phyloP scores from a whole-genome alignment of 2,329 filamentous ascomycete species.

The Stachybotrys echinatus region DNA sequence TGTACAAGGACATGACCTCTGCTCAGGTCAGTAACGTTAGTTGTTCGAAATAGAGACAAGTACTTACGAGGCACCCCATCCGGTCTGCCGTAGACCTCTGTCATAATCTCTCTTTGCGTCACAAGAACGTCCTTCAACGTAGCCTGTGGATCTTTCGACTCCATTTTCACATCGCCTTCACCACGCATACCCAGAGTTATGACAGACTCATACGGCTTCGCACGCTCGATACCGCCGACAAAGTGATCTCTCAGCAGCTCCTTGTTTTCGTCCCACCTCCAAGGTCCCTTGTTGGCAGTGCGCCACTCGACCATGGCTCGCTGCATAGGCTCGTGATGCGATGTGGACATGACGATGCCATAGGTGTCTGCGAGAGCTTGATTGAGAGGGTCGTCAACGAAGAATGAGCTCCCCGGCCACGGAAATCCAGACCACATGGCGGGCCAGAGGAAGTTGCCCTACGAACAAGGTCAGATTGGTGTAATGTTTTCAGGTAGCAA shows the following conservation, averaged over 20 bases:
- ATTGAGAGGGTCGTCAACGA: constrained; percentile 62
- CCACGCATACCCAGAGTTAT: constrained; percentile 57
- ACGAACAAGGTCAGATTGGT: neutral
- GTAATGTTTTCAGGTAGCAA: neutral
- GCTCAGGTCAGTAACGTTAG: constrained; percentile 2
- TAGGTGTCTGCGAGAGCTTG: constrained; percentile 63
- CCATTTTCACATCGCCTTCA: constrained; percentile 49
- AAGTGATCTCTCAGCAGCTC: constrained; percentile 52
- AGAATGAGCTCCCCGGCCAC: constrained; percentile 52
- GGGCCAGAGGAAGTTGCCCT: constrained; percentile 65
- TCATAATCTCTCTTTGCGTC: constrained; percentile 49
- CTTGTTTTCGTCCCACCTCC: constrained; percentile 55
- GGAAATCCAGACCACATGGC: constrained; percentile 55
- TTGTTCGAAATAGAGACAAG: neutral
- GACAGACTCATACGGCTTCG: constrained; percentile 50
- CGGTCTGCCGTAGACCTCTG: constrained; percentile 40
- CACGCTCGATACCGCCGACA: constrained; percentile 46
- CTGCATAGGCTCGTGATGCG: constrained; percentile 62
- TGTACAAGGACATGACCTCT: constrained; percentile 61
- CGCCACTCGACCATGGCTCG: constrained; percentile 48
- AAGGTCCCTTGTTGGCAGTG: constrained; percentile 40
- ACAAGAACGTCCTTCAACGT: constrained; percentile 50
- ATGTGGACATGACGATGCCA: constrained; percentile 59
- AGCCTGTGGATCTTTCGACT: constrained; percentile 42
- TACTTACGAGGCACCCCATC: constrained; percentile 36